Percentiles rank a stretch among this genome's conserved stretches.
Conservation (phyloP, 441 rosid species). For the Gossypium trilobum region DNA sequence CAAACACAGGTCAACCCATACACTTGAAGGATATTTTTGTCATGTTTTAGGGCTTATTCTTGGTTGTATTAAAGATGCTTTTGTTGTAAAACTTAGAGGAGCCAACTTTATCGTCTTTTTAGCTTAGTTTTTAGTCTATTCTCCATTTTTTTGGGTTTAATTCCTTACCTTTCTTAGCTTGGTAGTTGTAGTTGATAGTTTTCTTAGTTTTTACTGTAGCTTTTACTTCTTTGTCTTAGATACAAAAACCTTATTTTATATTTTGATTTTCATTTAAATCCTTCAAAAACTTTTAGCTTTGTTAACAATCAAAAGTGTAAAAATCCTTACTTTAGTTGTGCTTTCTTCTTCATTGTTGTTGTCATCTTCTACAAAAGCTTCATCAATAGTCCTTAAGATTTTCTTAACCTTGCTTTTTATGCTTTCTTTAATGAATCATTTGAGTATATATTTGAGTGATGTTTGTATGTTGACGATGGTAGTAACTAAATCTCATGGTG, state of each 20-base stretch:
- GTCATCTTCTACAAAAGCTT: neutral
- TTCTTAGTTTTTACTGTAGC: neutral
- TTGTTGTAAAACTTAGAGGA: neutral
- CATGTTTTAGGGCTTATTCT: neutral
- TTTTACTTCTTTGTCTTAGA: neutral
- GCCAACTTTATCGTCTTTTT: neutral
- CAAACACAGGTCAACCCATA: neutral
- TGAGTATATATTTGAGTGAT: no score
- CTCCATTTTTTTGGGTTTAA: neutral
- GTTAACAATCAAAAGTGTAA: neutral
- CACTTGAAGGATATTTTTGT: neutral
- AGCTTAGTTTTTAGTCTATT: neutral
- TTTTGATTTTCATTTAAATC: neutral
- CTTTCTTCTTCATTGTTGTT: neutral
- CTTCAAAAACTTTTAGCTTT: neutral
- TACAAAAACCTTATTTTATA: no score
- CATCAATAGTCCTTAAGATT: neutral
- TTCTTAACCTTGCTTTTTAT: neutral
- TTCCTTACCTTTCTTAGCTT: neutral
- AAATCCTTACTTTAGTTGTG: neutral
- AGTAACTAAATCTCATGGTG: no score
- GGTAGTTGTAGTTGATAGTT: neutral
- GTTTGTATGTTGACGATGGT: no score
- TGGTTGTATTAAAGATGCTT: neutral
- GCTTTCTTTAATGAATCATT: neutral